Conservation (phyloP, 495 filamentous ascomycete species). For the Neurospora pannonica region DNA sequence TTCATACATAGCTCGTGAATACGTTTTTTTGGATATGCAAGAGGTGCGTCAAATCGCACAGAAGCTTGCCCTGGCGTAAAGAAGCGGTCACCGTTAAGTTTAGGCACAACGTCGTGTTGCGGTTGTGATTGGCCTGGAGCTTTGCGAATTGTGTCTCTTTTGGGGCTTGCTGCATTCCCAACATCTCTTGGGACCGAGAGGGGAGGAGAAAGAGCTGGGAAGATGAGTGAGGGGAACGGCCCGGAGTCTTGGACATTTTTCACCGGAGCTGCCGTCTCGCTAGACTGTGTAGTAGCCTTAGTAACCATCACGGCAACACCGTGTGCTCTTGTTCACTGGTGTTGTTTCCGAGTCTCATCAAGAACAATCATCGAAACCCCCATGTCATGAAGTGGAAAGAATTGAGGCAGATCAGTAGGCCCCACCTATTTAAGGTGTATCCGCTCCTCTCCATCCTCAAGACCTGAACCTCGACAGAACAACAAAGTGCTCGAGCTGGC, state of each 20-base stretch:
- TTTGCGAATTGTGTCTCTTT: background rate
- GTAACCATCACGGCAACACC: background rate
- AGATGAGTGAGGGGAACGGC: background rate
- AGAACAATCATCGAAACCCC: background rate
- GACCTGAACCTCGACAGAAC: background rate
- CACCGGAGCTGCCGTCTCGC: background rate
- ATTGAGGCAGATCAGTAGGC: background rate
- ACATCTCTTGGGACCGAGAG: background rate
- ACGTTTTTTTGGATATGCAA: background rate
- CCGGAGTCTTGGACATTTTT: background rate
- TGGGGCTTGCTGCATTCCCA: background rate
- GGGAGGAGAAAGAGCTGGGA: background rate
- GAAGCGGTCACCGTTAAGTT: constrained; percentile 17
- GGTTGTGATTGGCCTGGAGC: constrained; percentile 4
- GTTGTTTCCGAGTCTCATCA: background rate
- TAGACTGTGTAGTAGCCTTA: background rate
- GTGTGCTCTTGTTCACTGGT: background rate
- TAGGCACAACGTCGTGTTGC: constrained; percentile 20
- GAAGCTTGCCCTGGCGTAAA: constrained; percentile 6
- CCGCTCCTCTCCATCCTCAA: background rate
- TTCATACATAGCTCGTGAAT: background rate
- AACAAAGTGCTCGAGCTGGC: background rate
- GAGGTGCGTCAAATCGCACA: background rate
- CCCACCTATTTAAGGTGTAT: background rate
- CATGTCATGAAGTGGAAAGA: background rate